Evolutionary conservation across 371 early-diverging fungal species (phyloP), one percentile per base, ranked within the genome.

Genomic region (Mortierella sp.): DNA sequence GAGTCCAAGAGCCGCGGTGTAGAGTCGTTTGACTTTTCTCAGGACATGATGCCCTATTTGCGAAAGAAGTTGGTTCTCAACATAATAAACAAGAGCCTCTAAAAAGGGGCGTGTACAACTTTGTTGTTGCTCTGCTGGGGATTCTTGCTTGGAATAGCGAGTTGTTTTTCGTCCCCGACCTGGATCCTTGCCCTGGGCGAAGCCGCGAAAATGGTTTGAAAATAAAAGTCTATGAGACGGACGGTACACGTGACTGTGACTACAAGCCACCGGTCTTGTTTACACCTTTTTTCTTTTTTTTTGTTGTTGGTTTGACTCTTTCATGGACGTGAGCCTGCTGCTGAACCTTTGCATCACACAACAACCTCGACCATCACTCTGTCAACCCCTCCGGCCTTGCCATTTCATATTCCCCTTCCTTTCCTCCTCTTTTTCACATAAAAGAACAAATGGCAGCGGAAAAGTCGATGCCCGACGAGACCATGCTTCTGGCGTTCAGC

Each of bases 61-160:
- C 90, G 98, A 26, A 86, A 91, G 75, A 89, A 94, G 75, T 95
- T 98, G 81, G 91, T 92, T 5, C 91, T 93, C 37, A 96, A 96
- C 77, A 96, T 98, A 59, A 84, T 92, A 31, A 90, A 90, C n/a
- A 82, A 82, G 80, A 76, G 71, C 21, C 79, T 89, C 16, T 83
- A 34, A 53, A 54, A n/a, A n/a, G 26, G 31, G 31, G 59, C 59
- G 4, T 57, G 13, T 11, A 57, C 28, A 10, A 57, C 57, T 11
- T 14, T 14, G 14, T 59, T n/a, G 26, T 26, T n/a, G 26, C 26
- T 55, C n/a, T n/a, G 55, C 55, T 10, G 11, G 14, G 26, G 3
- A 5, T 26, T 55, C 3, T 55, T 26, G n/a, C n/a, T n/a, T n/a
- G n/a, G n/a, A n/a, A n/a, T n/a, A n/a, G n/a, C n/a, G n/a, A n/a